phyloP scores from a whole-genome alignment of 305 asterid genomes.

The Fraxinus platypoda region DNA sequence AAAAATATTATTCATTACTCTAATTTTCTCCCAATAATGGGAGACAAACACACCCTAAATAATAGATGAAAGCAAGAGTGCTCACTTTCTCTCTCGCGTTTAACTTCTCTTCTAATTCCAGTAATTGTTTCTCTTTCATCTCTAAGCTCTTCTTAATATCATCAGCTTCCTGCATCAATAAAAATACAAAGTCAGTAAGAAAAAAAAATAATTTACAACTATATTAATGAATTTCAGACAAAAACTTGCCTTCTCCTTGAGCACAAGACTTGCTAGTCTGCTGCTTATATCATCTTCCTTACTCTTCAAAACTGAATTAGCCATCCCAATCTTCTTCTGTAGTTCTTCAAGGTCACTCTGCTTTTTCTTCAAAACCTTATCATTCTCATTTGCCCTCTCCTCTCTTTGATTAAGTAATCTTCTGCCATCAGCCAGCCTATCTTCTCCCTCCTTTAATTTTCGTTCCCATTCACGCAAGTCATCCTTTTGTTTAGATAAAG shows the following conservation, averaged over 20 bases:
- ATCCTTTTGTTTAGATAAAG: constrained; percentile 77
- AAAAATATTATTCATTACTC: too few relatives aligned
- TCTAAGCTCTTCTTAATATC: constrained; percentile 51
- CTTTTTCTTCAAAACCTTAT: constrained; percentile 62
- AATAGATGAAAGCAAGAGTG: constrained; percentile 5
- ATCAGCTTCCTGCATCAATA: constrained; percentile 73
- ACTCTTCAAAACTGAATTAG: constrained; percentile 56
- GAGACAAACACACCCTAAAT: too few relatives aligned
- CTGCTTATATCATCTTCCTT: constrained; percentile 77
- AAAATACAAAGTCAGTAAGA: not conserved
- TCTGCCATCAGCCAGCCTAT: constrained; percentile 79
- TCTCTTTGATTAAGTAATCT: constrained; percentile 92
- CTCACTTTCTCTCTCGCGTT: constrained; percentile 75
- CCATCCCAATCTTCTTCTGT: constrained; percentile 58
- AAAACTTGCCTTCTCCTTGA: constrained; percentile 70
- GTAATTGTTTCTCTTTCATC: constrained; percentile 67
- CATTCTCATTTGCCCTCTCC: constrained; percentile 79
- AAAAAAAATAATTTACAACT: constrained; percentile 16
- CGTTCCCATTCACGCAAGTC: constrained; percentile 88
- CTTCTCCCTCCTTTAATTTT: constrained; percentile 81
- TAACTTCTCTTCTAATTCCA: constrained; percentile 71
- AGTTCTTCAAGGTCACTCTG: constrained; percentile 70
- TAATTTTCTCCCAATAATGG: too few relatives aligned
- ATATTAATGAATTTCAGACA: constrained; percentile 13
- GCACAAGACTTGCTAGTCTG: constrained; percentile 51